Evolutionary conservation across 192 early-diverging fungal species (phyloP).

Genomic region (Backusella luteola): DNA sequence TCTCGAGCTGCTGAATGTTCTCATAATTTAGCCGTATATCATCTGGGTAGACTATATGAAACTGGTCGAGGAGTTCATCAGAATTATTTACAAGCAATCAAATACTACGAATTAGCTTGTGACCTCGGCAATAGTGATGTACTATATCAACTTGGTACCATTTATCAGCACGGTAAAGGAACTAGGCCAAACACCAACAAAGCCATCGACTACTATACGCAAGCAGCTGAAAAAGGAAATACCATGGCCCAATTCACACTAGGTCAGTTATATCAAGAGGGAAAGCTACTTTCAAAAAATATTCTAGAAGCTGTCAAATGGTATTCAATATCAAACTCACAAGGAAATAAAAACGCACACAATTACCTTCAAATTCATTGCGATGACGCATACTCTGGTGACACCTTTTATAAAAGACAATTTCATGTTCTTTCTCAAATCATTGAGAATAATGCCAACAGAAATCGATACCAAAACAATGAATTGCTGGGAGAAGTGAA

Average conservation of each 20-base stretch:
- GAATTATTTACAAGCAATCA: not conserved
- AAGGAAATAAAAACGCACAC: not conserved
- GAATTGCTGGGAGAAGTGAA: not conserved
- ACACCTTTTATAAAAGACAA: not conserved
- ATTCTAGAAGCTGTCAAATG: not conserved
- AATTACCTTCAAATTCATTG: not conserved
- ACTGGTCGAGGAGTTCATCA: not conserved
- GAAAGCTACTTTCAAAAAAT: too few species aligned
- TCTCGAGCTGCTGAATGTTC: not conserved
- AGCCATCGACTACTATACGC: not conserved
- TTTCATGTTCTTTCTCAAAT: not conserved
- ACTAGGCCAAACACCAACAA: not conserved
- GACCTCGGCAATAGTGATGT: not conserved
- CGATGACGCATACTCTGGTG: not conserved
- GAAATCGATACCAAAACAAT: not conserved
- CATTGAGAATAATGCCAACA: too few species aligned
- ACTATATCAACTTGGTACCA: not conserved
- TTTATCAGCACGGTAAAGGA: not conserved
- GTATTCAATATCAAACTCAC: not conserved
- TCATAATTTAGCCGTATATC: not conserved
- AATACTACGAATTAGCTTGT: not conserved
- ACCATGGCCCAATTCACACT: too few species aligned
- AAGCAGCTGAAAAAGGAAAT: not conserved
- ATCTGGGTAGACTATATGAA: not conserved
- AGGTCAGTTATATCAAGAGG: too few species aligned